Evolutionary conservation across 768 basidiomycete genomes (phyloP).

Genomic region (Pleurotus tuoliensis): DNA sequence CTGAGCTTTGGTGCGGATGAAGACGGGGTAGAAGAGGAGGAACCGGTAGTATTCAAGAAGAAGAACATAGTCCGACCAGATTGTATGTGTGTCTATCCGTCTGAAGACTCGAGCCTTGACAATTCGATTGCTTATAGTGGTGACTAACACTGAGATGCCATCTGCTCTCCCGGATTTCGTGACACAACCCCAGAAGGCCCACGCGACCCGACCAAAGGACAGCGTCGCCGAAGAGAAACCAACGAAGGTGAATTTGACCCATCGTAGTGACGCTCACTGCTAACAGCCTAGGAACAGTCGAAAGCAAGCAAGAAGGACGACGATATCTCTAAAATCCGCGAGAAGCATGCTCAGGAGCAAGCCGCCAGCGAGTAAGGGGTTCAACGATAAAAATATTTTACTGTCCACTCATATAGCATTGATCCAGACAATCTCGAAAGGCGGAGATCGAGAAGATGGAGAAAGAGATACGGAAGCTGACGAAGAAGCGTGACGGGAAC

Average conservation of each 20-base stretch:
- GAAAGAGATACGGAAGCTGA: slow-evolving; percentile 76
- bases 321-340: slow-evolving; percentile 71
- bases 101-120: not conserved
- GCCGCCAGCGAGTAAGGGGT: slow-evolving; percentile 51
- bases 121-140: slow-evolving; percentile 20
- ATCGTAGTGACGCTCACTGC: too few relatives aligned
- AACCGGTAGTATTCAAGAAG: slow-evolving; percentile 58
- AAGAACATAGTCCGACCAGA: slow-evolving; percentile 83
- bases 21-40: slow-evolving; percentile 59
- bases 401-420: not conserved
- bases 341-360: slow-evolving; percentile 71
- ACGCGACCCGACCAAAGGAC: slow-evolving; percentile 13
- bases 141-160: slow-evolving; percentile 29
- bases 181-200: slow-evolving; percentile 17
- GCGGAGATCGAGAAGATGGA: slow-evolving; percentile 87
- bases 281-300: slow-evolving; percentile 18
- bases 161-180: slow-evolving; percentile 38
- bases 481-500: slow-evolving; percentile 52
- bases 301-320: slow-evolving; percentile 37
- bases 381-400: not conserved
- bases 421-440: slow-evolving; percentile 55
- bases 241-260: slow-evolving; percentile 7
- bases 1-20: slow-evolving; percentile 84
- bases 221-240: slow-evolving; percentile 20
- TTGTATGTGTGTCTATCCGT: slow-evolving; percentile 50